Conservation (phyloP, 768 basidiomycete genomes). For the Gloeostereum incarnatum region DNA sequence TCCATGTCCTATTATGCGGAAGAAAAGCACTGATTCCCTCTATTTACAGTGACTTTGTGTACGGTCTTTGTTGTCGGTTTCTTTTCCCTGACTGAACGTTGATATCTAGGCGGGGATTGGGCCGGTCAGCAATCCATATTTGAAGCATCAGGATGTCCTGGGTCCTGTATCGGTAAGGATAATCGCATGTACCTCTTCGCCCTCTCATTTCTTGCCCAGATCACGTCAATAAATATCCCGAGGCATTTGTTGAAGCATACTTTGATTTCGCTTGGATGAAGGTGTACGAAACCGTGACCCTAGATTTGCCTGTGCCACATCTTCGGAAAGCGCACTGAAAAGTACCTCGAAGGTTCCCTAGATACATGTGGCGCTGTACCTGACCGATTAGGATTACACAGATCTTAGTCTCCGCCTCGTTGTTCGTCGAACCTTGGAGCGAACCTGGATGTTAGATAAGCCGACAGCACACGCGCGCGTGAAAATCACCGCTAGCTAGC, state of each 20-base stretch:
- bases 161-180: conserved; percentile 38
- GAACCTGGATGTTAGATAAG: too few relatives aligned
- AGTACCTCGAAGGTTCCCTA: too few relatives aligned
- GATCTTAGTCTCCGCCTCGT: too few relatives aligned
- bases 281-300: conserved; percentile 23
- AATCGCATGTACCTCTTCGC: not conserved
- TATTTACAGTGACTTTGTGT: conserved; percentile 22
- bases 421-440: too few relatives aligned
- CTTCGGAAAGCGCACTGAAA: too few relatives aligned
- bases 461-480: too few relatives aligned
- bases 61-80: conserved; percentile 4
- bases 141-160: conserved; percentile 37
- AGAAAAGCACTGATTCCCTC: not conserved
- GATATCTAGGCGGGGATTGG: conserved; percentile 39
- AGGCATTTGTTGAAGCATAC: conserved; percentile 49
- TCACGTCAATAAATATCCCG: conserved; percentile 52
- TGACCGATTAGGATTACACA: too few relatives aligned
- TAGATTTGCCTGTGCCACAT: too few relatives aligned
- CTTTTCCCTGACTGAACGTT: conserved; percentile 1
- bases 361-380: too few relatives aligned
- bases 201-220: conserved; percentile 19
- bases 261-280: conserved; percentile 53
- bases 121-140: conserved; percentile 34
- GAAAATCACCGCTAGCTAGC: too few relatives aligned
- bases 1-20: not conserved